Conservation (phyloP, 2,329 filamentous ascomycete species). For the Whalleya microplaca region DNA sequence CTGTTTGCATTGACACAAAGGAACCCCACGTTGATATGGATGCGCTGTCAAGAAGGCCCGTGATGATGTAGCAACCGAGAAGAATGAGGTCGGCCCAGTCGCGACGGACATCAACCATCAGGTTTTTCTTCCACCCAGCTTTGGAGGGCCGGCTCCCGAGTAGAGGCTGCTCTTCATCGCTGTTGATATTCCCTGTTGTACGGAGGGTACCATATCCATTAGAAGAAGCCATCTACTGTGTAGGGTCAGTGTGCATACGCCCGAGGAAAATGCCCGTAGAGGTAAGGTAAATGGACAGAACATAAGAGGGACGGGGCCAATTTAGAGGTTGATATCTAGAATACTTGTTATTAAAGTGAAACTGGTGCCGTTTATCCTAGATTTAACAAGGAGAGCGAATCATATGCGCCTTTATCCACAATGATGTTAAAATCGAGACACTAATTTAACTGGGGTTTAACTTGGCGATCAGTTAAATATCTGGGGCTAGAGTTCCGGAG, state of each 20-base stretch:
- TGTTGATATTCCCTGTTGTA: slow-evolving; percentile 16
- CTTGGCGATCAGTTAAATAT: too few species aligned
- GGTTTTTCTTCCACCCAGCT: slow-evolving; percentile 36
- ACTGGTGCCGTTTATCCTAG: too few species aligned
- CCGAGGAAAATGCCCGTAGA: background rate
- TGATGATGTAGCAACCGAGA: slow-evolving; percentile 75
- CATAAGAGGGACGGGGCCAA: background rate
- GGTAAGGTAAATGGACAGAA: background rate
- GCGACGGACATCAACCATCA: slow-evolving; percentile 57
- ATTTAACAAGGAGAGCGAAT: too few species aligned
- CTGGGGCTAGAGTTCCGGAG: too few species aligned
- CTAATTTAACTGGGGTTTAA: too few species aligned
- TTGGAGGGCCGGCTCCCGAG: slow-evolving; percentile 28
- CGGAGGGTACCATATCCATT: slow-evolving; percentile 35
- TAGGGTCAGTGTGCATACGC: too few species aligned
- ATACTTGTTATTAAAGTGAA: too few species aligned
- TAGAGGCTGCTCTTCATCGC: slow-evolving; percentile 41
- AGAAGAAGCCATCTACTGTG: slow-evolving; percentile 33
- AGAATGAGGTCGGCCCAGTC: slow-evolving; percentile 70
- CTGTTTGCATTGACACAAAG: slow-evolving; percentile 85
- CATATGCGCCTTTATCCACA: too few species aligned
- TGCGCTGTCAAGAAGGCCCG: slow-evolving; percentile 76
- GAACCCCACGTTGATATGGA: slow-evolving; percentile 78
- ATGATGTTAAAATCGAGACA: too few species aligned
- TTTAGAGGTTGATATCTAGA: too few species aligned